Evolutionary conservation across 75 land plant species (phyloP).

Genomic region (Larix kaempferi): DNA sequence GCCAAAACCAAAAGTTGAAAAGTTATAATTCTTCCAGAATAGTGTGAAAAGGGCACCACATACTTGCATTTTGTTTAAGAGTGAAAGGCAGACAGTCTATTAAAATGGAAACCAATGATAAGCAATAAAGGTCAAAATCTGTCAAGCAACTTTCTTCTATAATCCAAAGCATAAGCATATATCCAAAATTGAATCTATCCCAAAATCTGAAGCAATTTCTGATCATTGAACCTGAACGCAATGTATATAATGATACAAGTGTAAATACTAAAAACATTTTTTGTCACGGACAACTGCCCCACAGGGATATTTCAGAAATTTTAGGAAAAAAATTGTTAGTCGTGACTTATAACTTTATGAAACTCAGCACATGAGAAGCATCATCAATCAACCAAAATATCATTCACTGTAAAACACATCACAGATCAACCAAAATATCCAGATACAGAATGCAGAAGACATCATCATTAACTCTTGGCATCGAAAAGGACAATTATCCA

Average conservation of each 20-base stretch:
- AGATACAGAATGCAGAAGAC: no score
- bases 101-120: background rate
- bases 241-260: no score
- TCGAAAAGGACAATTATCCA: no score
- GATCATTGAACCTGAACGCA: background rate
- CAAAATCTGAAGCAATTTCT: background rate
- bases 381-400: background rate
- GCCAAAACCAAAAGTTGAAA: conserved; percentile 2
- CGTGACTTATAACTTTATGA: background rate
- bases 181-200: background rate
- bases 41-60: background rate
- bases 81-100: background rate
- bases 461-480: no score
- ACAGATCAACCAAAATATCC: no score
- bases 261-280: no score
- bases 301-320: background rate
- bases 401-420: background rate
- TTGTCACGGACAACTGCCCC: no score
- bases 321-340: background rate
- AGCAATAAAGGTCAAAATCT: background rate
- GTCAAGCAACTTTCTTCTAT: background rate
- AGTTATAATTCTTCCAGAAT: background rate
- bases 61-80: background rate
- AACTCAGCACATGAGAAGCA: background rate
- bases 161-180: background rate